Evolutionary conservation across 1,284 basidiomycete genomes (phyloP), one percentile per base, ranked within the genome.

Genomic region (Moniliophthora roreri): DNA sequence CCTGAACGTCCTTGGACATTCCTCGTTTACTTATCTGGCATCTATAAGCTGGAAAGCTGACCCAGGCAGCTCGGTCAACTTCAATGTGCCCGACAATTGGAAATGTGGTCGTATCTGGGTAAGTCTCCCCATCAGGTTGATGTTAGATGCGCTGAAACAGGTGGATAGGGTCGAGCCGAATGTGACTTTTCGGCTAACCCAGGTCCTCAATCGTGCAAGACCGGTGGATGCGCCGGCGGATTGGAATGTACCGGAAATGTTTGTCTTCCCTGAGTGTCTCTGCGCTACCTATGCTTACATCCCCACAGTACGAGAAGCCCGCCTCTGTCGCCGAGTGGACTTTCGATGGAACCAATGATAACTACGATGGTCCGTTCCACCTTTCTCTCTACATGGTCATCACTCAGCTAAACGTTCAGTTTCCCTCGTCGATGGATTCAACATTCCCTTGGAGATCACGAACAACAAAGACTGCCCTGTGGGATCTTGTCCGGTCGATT

Each of bases 221-320:
- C 69, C 46, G 77, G 77, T 47, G 74, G 73, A 20, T 77, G 74
- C 62, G 74, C 72, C 54, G 74, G 79, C 36, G 79, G 79, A 42
- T 67, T 80, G 2, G 50, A 64, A 41, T 45, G 18, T 36, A 32
- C 21, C 32, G 51, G 26, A 53, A 48, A n/a, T 41, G 51, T 23
- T 24, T 7, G n/a, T 48, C 28, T 32, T 11, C 11, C 11, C 28
- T 6, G 28, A 11, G 28, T 11, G 28, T 32, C 28, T 32, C 28
- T 11, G 28, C 11, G 28, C 28, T 32, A 32, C 11, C 11, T 6
- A 32, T 6, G 28, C 28, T 11, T 32, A 11, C 28, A 6, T 6
- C 11, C 11, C 11, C 11, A 11, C 28, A 32, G 28, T 32, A 32
- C 28, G 28, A 32, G 28, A 32, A 32, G 28, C 60, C 56, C 36